These are phyloP conservation scores for Aspergillus baeticus DNA, from an alignment of 495 filamentous ascomycete genomes.

Conservation along the genomic window DNA sequence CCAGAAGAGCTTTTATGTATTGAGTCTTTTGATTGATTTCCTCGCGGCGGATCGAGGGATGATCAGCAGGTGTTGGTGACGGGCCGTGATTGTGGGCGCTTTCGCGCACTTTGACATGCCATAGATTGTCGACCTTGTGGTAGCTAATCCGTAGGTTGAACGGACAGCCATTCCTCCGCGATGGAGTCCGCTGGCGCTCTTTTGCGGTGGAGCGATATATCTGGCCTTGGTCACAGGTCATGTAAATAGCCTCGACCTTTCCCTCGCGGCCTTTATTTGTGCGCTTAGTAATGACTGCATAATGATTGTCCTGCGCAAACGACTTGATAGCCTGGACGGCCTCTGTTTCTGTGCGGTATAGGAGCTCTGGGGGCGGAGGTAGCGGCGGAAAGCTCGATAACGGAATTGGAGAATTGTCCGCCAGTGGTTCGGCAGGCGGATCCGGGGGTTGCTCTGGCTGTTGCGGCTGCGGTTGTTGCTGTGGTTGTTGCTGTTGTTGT, in stretches of 20 bases:
- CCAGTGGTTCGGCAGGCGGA: background rate
- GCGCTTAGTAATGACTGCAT: constrained; percentile 14
- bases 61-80: background rate
- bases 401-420: background rate
- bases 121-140: constrained; percentile 10
- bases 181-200: constrained; percentile 8
- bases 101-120: constrained; percentile 14
- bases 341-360: constrained; percentile 9
- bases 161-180: constrained; percentile 11
- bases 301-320: constrained; percentile 8
- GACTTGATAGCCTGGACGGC: constrained; percentile 12
- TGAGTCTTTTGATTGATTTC: constrained; percentile 11
- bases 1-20: constrained; percentile 16
- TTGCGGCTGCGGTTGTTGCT: background rate
- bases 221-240: constrained; percentile 15
- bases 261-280: constrained; percentile 16
- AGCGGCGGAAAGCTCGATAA: background rate
- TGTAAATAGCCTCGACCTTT: constrained; percentile 12
- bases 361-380: constrained; percentile 6
- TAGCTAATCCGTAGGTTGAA: constrained; percentile 13
- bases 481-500: background rate
- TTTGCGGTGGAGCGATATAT: constrained; percentile 13
- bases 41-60: constrained; percentile 14
- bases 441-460: background rate
- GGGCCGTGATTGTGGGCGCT: constrained; percentile 11